These are phyloP conservation scores for Nepenthes gracilis DNA, from an alignment of 148 eudicot genomes.

Conservation along the genomic window DNA sequence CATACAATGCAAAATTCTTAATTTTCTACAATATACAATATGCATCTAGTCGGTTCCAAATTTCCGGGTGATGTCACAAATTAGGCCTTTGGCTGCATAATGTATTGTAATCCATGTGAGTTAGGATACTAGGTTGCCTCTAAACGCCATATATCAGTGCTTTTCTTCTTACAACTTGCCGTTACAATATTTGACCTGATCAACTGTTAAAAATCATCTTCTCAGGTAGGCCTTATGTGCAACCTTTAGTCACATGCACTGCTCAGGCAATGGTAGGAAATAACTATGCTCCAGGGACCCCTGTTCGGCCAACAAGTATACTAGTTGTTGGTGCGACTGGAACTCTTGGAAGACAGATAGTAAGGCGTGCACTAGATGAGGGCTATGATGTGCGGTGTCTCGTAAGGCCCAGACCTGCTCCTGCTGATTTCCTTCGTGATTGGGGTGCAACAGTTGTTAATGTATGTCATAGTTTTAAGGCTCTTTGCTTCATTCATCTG, in stretches of 20 bases:
- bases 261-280: slow-evolving; percentile 49
- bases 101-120: too few relatives aligned
- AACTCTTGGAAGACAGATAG: slow-evolving; percentile 91
- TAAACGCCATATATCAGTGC: too few relatives aligned
- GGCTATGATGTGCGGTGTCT: slow-evolving; percentile 97
- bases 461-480: slow-evolving; percentile 19
- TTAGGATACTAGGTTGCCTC: too few relatives aligned
- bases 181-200: not conserved
- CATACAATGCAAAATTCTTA: too few relatives aligned
- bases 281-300: slow-evolving; percentile 91
- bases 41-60: too few relatives aligned
- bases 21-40: too few relatives aligned
- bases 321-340: slow-evolving; percentile 95
- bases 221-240: slow-evolving; percentile 31
- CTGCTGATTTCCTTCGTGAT: slow-evolving; percentile 98
- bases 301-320: slow-evolving; percentile 86
- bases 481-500: not conserved
- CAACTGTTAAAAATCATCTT: not conserved
- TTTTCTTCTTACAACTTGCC: not conserved
- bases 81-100: too few relatives aligned
- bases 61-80: not conserved
- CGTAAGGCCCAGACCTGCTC: slow-evolving; percentile 93
- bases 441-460: slow-evolving; percentile 99
- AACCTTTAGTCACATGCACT: slow-evolving; percentile 33
- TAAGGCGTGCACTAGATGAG: slow-evolving; percentile 92